These are phyloP conservation scores for Lipomyces mesembrius DNA, from an alignment of 805 yeast species.

Conservation along the genomic window DNA sequence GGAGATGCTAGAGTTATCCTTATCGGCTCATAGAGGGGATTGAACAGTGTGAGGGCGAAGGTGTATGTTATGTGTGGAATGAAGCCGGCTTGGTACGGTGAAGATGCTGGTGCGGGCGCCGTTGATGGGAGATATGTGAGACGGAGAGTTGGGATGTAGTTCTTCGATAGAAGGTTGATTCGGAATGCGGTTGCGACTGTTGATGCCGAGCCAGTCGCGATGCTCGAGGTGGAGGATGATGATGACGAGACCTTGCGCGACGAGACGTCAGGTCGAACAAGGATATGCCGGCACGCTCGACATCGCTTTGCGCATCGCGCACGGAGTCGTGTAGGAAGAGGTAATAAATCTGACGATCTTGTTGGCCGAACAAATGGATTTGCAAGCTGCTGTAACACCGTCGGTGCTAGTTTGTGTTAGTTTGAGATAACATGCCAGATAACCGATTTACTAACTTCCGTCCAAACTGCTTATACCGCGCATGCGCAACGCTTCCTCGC, in stretches of 20 bases:
- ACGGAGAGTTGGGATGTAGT: conserved; percentile 30
- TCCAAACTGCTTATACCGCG: conserved; percentile 2
- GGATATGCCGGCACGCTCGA: conserved; percentile 44
- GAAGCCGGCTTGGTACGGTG: conserved; percentile 17
- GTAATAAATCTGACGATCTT: conserved; percentile 28
- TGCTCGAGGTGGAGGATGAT: not conserved
- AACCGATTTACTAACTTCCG: not conserved
- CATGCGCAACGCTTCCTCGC: conserved; percentile 14
- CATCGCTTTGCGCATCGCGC: conserved; percentile 43
- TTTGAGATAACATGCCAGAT: not conserved
- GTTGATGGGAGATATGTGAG: conserved; percentile 21
- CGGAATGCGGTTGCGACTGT: conserved; percentile 26
- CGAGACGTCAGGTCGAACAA: conserved; percentile 44
- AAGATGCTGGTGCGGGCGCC: not conserved
- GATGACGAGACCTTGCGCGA: conserved; percentile 6
- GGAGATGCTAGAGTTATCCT: conserved; percentile 30
- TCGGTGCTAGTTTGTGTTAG: conserved; percentile 10
- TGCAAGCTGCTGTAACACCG: conserved; percentile 13
- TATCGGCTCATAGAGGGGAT: conserved; percentile 27
- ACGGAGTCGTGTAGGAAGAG: conserved; percentile 41
- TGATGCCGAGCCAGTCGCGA: conserved; percentile 4
- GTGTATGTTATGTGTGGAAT: conserved; percentile 27
- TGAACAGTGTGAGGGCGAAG: conserved; percentile 31
- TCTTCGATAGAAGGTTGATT: conserved; percentile 24
- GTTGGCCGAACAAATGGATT: conserved; percentile 7